Evolutionary conservation across 352 stramenopile species (phyloP).

Genomic region (Globisporangium perplexum): DNA sequence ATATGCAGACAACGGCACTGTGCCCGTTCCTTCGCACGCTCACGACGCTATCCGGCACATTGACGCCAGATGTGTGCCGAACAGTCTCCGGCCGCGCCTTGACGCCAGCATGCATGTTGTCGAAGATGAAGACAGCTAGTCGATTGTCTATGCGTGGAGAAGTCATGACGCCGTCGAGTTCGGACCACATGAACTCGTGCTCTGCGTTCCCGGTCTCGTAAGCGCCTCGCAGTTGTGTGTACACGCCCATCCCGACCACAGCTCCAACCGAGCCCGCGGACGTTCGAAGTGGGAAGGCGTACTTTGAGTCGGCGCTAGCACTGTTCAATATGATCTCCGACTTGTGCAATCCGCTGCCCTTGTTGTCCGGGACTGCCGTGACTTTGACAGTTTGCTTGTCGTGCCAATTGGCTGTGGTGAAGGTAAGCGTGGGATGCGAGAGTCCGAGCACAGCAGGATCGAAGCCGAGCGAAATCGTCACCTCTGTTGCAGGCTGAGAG

Average conservation of each 20-base stretch:
- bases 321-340: constrained; percentile 25
- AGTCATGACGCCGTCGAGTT: constrained; percentile 42
- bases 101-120: constrained; percentile 43
- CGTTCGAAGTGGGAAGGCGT: constrained; percentile 30
- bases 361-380: constrained; percentile 26
- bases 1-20: constrained; percentile 30
- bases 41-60: constrained; percentile 26
- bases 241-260: constrained; percentile 35
- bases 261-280: constrained; percentile 16
- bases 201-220: constrained; percentile 54
- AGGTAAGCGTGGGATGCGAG: constrained; percentile 22
- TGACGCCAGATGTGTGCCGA: constrained; percentile 19
- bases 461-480: constrained; percentile 26
- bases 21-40: constrained; percentile 36
- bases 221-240: constrained; percentile 33
- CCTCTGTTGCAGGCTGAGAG: constrained; percentile 27
- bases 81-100: constrained; percentile 28
- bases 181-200: constrained; percentile 45
- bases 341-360: constrained; percentile 27
- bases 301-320: constrained; percentile 32
- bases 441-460: constrained; percentile 16
- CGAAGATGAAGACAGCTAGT: constrained; percentile 40
- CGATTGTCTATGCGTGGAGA: constrained; percentile 17
- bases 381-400: constrained; percentile 28
- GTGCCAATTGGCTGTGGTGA: constrained; percentile 39